Evolutionary conservation across 306 rosid species (phyloP).

Genomic region (Canavalia ensiformis): DNA sequence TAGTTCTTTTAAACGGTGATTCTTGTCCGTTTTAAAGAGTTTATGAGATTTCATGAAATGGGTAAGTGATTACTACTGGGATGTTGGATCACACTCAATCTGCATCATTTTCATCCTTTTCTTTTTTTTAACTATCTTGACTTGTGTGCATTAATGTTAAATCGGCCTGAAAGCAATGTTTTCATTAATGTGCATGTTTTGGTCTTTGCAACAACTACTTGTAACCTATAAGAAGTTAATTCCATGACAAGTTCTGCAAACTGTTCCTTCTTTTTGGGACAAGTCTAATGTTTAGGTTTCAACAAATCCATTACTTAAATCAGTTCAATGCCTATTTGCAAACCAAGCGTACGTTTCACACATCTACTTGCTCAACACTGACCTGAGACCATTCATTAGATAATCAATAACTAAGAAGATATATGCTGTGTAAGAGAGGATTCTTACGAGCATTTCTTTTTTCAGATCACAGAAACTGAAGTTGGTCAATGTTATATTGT

Average conservation of each 20-base stretch:
- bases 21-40: constrained; percentile 47
- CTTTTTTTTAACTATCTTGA: constrained; percentile 35
- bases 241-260: constrained; percentile 44
- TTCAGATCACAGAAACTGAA: constrained; percentile 47
- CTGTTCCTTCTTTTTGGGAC: constrained; percentile 52
- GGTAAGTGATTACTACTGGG: constrained; percentile 41
- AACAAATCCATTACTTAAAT: constrained; percentile 42
- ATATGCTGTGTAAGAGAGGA: constrained; percentile 34
- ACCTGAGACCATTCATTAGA: not conserved
- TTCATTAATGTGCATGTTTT: constrained; percentile 34
- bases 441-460: constrained; percentile 40
- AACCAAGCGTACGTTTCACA: constrained; percentile 38
- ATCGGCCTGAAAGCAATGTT: constrained; percentile 40
- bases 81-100: constrained; percentile 51
- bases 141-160: constrained; percentile 39
- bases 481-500: constrained; percentile 49
- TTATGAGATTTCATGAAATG: constrained; percentile 42
- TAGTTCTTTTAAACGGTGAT: constrained; percentile 52
- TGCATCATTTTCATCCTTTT: constrained; percentile 44
- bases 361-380: constrained; percentile 25
- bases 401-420: constrained; percentile 18
- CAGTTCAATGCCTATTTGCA: constrained; percentile 31
- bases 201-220: constrained; percentile 42
- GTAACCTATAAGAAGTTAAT: constrained; percentile 26
- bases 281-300: constrained; percentile 48